Evolutionary conservation across 2,329 filamentous ascomycete genomes (phyloP).

Genomic region (Cercospora sp.): DNA sequence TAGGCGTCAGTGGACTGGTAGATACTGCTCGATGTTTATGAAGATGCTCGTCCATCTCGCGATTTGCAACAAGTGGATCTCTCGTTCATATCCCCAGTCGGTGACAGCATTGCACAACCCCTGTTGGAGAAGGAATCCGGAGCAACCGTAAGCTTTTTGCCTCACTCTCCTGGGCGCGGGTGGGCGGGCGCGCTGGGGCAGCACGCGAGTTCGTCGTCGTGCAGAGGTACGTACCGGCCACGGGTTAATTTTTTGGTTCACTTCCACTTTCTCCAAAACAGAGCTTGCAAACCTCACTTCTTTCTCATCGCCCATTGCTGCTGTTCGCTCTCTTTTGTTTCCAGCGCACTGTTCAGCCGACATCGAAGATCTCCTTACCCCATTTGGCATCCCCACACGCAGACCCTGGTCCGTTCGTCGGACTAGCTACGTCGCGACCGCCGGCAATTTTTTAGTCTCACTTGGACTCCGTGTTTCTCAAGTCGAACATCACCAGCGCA

Average conservation of each 20-base stretch:
- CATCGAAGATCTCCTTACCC: background rate
- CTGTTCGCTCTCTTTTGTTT: background rate
- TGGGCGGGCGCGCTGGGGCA: background rate
- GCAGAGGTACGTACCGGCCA: conserved; percentile 3
- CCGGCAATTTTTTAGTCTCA: conserved; percentile 2
- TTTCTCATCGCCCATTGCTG: background rate
- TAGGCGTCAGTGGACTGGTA: background rate
- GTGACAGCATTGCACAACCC: background rate
- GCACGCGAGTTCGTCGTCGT: background rate
- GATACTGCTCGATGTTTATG: background rate
- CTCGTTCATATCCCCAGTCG: background rate
- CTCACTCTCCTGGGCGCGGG: background rate
- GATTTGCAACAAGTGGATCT: background rate
- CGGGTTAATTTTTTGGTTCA: background rate
- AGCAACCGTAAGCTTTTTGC: background rate
- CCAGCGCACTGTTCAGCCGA: background rate
- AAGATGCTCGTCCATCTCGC: background rate
- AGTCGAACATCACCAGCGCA: background rate
- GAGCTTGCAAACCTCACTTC: conserved; percentile 1
- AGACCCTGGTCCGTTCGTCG: conserved; percentile 3
- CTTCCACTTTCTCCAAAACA: background rate
- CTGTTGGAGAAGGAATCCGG: conserved; percentile 1
- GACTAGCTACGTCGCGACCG: conserved; percentile 3
- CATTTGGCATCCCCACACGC: background rate
- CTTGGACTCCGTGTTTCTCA: background rate